A percentile compares a stretch with the other conserved stretches of the same genome.
Evolutionary conservation across 768 basidiomycete species (phyloP).

Genomic region (Rubroboletus pulcherrimus): DNA sequence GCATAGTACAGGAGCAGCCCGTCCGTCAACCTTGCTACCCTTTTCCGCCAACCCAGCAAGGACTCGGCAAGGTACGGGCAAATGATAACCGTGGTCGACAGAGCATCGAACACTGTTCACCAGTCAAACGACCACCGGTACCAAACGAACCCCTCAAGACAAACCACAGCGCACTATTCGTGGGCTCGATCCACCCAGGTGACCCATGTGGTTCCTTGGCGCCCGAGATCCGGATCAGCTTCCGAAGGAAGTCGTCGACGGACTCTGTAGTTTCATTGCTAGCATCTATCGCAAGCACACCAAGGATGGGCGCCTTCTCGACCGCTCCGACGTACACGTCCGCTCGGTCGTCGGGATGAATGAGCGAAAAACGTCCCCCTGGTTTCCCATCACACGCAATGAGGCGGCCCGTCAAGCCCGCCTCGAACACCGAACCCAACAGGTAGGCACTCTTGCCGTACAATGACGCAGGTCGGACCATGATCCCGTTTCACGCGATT

Average conservation of each 20-base stretch:
- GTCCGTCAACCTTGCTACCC: constrained; percentile 32
- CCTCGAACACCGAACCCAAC: constrained; percentile 22
- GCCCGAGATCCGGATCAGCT: constrained; percentile 26
- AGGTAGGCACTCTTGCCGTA: constrained; percentile 30
- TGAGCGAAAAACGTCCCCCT: constrained; percentile 23
- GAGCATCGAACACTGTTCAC: constrained; percentile 22
- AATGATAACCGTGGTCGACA: constrained; percentile 15
- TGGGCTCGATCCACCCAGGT: constrained; percentile 17
- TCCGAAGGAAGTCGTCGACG: constrained; percentile 27
- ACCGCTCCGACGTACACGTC: constrained; percentile 32
- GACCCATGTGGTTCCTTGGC: constrained; percentile 24
- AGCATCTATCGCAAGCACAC: constrained; percentile 30
- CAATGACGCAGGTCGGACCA: constrained; percentile 31
- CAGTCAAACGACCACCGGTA: neutral
- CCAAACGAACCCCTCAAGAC: neutral
- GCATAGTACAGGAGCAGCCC: constrained; percentile 30
- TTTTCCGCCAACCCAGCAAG: constrained; percentile 32
- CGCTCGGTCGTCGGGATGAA: constrained; percentile 35
- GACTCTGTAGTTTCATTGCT: constrained; percentile 30
- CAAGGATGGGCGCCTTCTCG: constrained; percentile 30
- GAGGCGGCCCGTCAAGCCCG: constrained; percentile 14
- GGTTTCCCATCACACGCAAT: constrained; percentile 26
- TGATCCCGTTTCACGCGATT: constrained; percentile 30
- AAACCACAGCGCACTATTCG: constrained; percentile 23
- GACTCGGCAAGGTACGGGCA: constrained; percentile 28